A percentile compares a stretch with the other conserved stretches of the same genome.
Evolutionary conservation across 148 eudicot species (phyloP).

Genomic region (Drosera capensis): DNA sequence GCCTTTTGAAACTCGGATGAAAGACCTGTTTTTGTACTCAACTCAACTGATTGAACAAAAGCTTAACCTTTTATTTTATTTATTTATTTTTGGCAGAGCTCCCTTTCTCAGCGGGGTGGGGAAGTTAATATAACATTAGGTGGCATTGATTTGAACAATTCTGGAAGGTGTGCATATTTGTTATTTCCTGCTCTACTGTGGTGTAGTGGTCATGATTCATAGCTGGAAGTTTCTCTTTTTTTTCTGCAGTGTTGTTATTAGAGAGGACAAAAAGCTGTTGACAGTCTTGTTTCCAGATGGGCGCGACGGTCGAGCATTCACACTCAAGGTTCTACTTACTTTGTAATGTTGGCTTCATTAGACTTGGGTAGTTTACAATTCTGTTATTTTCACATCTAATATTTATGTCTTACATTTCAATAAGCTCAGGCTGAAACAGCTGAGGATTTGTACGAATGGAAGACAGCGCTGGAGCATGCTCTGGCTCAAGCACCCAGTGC

Average conservation of each 20-base stretch:
- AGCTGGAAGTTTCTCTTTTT: conserved; percentile 4
- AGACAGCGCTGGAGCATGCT: conserved; percentile 86
- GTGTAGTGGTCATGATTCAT: neutral
- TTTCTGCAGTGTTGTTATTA: conserved; percentile 83
- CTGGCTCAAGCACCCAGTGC: conserved; percentile 99
- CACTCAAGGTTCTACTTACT: conserved; percentile 62
- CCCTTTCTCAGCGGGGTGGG: conserved; percentile 42
- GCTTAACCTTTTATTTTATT: no score
- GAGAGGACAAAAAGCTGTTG: conserved; percentile 75
- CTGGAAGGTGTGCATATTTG: conserved; percentile 74
- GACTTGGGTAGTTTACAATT: neutral
- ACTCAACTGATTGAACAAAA: neutral
- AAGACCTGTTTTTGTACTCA: neutral
- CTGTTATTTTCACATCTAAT: neutral
- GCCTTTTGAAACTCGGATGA: neutral
- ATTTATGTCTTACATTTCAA: neutral
- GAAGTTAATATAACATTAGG: conserved; percentile 93
- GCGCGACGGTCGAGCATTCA: conserved; percentile 92
- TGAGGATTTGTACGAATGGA: conserved; percentile 94
- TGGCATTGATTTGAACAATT: conserved; percentile 95
- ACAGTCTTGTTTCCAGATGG: conserved; percentile 92
- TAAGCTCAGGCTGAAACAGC: conserved; percentile 75
- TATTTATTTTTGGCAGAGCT: conserved; percentile 36
- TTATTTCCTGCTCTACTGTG: neutral
- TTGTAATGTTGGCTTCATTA: neutral